These are phyloP conservation scores for Phylloporus sp. DNA, from an alignment of 1,284 basidiomycete species.

Conservation along the genomic window DNA sequence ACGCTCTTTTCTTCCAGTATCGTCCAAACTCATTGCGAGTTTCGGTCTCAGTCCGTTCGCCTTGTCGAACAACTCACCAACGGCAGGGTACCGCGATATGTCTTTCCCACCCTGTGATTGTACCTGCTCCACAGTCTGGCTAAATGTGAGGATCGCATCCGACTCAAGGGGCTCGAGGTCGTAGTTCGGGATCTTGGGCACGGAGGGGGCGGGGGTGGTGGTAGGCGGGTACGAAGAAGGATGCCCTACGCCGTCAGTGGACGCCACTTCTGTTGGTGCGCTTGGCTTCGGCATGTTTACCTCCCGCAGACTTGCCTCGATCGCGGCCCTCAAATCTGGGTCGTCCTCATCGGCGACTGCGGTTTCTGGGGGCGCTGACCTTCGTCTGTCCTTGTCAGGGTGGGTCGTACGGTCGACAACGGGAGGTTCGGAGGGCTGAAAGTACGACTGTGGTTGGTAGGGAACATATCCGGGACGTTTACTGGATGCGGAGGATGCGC, in stretches of 20 bases:
- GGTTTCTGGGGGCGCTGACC: slow-evolving; percentile 28
- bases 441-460: slow-evolving; percentile 62
- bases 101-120: slow-evolving; percentile 79
- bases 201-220: slow-evolving; percentile 41
- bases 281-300: slow-evolving; percentile 79
- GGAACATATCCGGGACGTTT: slow-evolving; percentile 71
- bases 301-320: slow-evolving; percentile 93
- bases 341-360: slow-evolving; percentile 75
- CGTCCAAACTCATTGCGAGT: slow-evolving; percentile 83
- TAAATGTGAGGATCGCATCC: slow-evolving; percentile 87
- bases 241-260: slow-evolving; percentile 49
- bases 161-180: slow-evolving; percentile 81
- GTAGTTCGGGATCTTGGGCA: slow-evolving; percentile 66
- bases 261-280: slow-evolving; percentile 68
- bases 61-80: slow-evolving; percentile 84
- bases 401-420: slow-evolving; percentile 58
- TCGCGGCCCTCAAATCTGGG: slow-evolving; percentile 91
- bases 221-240: slow-evolving; percentile 51
- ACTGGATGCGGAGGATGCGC: slow-evolving; percentile 48
- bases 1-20: slow-evolving; percentile 87
- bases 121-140: slow-evolving; percentile 86
- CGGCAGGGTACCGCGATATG: slow-evolving; percentile 79
- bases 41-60: slow-evolving; percentile 84
- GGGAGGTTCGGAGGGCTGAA: slow-evolving; percentile 75
- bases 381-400: slow-evolving; percentile 38